phyloP scores from a whole-genome alignment of 1,284 basidiomycete species.

The Phaffia rhodozyma region DNA sequence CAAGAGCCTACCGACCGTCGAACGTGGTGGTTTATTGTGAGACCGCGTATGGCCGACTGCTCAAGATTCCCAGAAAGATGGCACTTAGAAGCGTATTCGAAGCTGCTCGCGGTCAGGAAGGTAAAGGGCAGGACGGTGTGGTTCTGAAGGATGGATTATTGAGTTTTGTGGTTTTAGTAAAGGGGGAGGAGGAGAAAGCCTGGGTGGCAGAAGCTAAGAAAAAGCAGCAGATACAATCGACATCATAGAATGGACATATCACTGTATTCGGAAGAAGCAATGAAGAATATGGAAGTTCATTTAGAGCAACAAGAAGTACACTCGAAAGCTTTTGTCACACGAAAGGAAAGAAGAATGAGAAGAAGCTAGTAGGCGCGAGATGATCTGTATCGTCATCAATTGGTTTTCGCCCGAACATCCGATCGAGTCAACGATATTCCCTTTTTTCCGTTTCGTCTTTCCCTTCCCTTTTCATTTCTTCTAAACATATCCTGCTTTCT shows the following conservation, averaged over 20 bases:
- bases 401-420: no score
- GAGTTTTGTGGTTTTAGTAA: slow-evolving; percentile 72
- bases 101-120: slow-evolving; percentile 38
- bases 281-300: no score
- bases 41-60: slow-evolving; percentile 57
- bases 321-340: background rate
- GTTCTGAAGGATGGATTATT: slow-evolving; percentile 76
- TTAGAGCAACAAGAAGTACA: background rate
- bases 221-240: slow-evolving; percentile 31
- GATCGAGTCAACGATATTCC: no score
- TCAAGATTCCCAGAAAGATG: slow-evolving; percentile 85
- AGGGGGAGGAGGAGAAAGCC: slow-evolving; percentile 62
- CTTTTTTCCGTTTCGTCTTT: no score
- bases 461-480: no score
- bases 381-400: no score
- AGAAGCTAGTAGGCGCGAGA: no score
- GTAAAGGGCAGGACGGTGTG: slow-evolving; percentile 56
- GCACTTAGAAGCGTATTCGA: slow-evolving; percentile 61
- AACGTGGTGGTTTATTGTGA: slow-evolving; percentile 71
- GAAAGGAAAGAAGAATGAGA: no score
- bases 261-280: background rate
- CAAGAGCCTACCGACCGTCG: slow-evolving; percentile 55
- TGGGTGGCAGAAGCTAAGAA: slow-evolving; percentile 88
- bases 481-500: no score
- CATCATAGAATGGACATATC: background rate